Evolutionary conservation across 140 eudicot species (phyloP).

Genomic region (Flaveria floridana): DNA sequence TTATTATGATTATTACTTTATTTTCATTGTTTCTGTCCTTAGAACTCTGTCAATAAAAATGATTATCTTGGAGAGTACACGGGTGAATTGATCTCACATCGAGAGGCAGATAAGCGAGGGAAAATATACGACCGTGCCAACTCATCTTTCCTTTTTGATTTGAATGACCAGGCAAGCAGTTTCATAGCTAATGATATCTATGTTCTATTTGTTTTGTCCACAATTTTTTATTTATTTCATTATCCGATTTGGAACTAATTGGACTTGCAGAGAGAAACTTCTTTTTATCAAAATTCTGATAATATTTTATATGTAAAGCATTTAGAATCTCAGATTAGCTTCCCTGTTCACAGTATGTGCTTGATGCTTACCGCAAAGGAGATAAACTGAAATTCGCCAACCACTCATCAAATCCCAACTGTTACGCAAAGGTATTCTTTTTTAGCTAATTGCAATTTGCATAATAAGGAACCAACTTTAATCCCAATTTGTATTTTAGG

Average conservation of each 20-base stretch:
- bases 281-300: neutral
- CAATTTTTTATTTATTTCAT: neutral
- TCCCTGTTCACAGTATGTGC: slow-evolving; percentile 62
- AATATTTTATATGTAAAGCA: slow-evolving; percentile 13
- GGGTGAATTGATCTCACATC: slow-evolving; percentile 92
- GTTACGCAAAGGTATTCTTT: slow-evolving; percentile 72
- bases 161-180: slow-evolving; percentile 84
- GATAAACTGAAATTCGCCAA: slow-evolving; percentile 94
- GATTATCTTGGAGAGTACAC: slow-evolving; percentile 99
- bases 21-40: slow-evolving; percentile 1
- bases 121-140: slow-evolving; percentile 90
- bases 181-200: neutral
- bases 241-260: neutral
- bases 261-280: slow-evolving; percentile 2
- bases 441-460: neutral
- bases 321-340: slow-evolving; percentile 24
- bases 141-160: slow-evolving; percentile 87
- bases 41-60: slow-evolving; percentile 90
- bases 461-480: neutral
- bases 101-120: slow-evolving; percentile 98
- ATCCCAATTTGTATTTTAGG: neutral
- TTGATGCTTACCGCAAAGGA: slow-evolving; percentile 97
- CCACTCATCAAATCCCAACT: slow-evolving; percentile 90
- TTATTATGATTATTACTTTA: neutral
- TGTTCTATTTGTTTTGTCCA: slow-evolving; percentile 1